Conservation (phyloP, 73 alveolate genomes). For the Paramecium bursaria region DNA sequence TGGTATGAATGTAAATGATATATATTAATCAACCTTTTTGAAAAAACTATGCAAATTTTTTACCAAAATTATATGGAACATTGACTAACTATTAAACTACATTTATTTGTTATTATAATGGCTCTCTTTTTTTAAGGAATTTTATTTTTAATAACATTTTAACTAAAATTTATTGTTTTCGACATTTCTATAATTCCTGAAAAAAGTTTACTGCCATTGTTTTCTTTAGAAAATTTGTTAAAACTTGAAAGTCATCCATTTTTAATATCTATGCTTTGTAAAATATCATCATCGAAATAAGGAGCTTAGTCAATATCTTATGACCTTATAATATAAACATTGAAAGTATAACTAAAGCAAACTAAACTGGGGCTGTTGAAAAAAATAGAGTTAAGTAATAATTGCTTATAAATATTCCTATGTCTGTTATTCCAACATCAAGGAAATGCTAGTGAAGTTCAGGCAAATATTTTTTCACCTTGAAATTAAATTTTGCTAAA, state of each 20-base stretch:
- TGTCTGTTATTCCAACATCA: neutral
- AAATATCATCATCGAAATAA: slow-evolving; percentile 18
- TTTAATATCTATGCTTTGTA: slow-evolving; percentile 11
- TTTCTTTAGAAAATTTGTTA: slow-evolving; percentile 10
- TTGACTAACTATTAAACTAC: no score
- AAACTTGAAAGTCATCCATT: slow-evolving; percentile 5
- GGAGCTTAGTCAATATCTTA: slow-evolving; percentile 2
- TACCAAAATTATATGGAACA: no score
- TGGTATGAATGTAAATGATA: slow-evolving; percentile 92
- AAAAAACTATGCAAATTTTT: no score
- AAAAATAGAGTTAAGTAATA: slow-evolving; percentile 19
- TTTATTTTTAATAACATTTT: slow-evolving; percentile 14
- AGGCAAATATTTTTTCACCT: slow-evolving; percentile 24
- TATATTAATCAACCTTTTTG: no score
- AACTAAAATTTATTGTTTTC: slow-evolving; percentile 20
- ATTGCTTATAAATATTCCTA: neutral
- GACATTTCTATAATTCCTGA: slow-evolving; percentile 35
- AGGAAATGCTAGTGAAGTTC: slow-evolving; percentile 1
- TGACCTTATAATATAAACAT: slow-evolving; percentile 44
- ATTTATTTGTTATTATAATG: no score
- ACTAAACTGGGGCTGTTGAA: slow-evolving; percentile 15
- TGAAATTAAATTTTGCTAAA: slow-evolving; percentile 22
- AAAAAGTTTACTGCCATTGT: neutral
- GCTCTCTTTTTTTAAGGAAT: neutral
- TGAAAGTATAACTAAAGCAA: neutral